Evolutionary conservation across 139 green algal species (phyloP), one percentile per base, ranked within the genome.

Genomic region (Bryopsis sp.): DNA sequence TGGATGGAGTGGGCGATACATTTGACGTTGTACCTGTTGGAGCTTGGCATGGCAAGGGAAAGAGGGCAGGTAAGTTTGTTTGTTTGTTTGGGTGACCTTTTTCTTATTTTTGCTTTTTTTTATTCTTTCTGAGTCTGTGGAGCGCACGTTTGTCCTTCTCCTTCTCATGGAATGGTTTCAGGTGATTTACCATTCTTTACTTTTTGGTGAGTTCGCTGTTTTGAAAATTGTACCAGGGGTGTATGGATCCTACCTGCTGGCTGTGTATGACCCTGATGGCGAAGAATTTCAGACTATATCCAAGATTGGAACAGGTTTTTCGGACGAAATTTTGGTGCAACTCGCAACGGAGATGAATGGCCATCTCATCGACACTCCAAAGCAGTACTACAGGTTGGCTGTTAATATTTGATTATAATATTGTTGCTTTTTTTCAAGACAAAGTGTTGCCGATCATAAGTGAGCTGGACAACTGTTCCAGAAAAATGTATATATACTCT

Each of bases 231-330:
- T n/a, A n/a, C n/a, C n/a, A 84, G 88, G 83, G 35, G 83, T 96
- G 64, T 98, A 88, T 74, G 94, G 92, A 2, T 88, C 92, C 0
- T 99, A 89, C 79, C 79, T 99, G 66, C 82, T 99, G 64, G 92
- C 90, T 0, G 79, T 95, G 15, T 96, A 95, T 73, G 82, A 98
- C 67, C 64, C 84, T 2, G 88, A 93, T 19, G 76, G 31, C 0
- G 92, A 98, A 73, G 72, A 88, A 35, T 68, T 57, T 7, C 67
- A 81, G 78, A 91, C 83, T 73, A 93, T 98, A 75, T 86, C 68
- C 79, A 99, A 99, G 80, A 92, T 97, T 48, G 92, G 92, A 60
- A 97, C 92, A 1, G 92, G 94, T 29, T 97, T 99, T 76, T 90
- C 75, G 28, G 94, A 99, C 70, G 88, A 92, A 75, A 43, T 81